Conservation (phyloP, 441 rosid genomes). For the Mallotus repandus region DNA sequence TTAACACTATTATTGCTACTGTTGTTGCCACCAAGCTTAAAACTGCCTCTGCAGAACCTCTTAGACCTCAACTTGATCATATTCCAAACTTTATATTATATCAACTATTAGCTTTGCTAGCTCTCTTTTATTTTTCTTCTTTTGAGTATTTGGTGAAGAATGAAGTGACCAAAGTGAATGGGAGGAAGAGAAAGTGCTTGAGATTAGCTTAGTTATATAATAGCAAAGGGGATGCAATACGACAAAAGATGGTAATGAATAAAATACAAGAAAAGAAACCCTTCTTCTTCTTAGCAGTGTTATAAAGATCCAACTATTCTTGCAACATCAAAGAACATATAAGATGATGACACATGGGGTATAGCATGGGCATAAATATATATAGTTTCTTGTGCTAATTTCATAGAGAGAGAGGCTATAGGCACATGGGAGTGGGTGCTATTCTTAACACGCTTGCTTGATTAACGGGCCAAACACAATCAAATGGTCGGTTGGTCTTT, state of each 20-base stretch:
- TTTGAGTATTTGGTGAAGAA: too few relatives aligned
- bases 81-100: conserved; percentile 4
- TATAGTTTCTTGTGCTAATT: conserved; percentile 25
- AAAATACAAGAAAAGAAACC: not conserved
- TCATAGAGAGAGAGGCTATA: conserved; percentile 23
- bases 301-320: not conserved
- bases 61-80: conserved; percentile 77
- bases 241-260: conserved; percentile 29
- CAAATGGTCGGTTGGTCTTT: conserved; percentile 33
- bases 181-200: conserved; percentile 21
- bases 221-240: conserved; percentile 22
- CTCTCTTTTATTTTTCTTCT: not conserved
- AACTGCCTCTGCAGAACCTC: conserved; percentile 59
- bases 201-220: conserved; percentile 38
- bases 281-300: not conserved
- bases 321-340: not conserved
- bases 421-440: conserved; percentile 54
- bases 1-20: conserved; percentile 14
- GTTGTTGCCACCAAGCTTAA: conserved; percentile 52
- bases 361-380: conserved; percentile 17
- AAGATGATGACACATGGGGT: conserved; percentile 25
- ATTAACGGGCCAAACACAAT: conserved; percentile 48
- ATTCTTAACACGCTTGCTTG: conserved; percentile 50
- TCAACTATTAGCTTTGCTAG: not conserved
- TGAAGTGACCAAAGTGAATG: not conserved